These are phyloP conservation scores for Magnaporthiopsis rhizophila DNA, from an alignment of 2,329 filamentous ascomycete genomes.

Conservation along the genomic window DNA sequence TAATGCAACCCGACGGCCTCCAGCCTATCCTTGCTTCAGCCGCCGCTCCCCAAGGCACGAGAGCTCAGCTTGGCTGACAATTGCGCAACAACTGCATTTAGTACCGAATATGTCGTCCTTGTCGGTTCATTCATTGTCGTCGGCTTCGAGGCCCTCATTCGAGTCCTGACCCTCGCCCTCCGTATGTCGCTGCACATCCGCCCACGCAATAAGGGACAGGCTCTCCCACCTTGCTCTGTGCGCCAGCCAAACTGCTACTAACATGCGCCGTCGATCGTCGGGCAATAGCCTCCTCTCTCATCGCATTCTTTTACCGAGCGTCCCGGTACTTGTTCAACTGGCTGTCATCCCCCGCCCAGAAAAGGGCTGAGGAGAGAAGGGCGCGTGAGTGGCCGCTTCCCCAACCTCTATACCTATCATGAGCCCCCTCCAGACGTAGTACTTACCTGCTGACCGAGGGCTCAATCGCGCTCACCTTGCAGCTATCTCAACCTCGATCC, in stretches of 20 bases:
- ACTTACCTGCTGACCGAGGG: background rate
- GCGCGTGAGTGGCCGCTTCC: conserved; percentile 38
- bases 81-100: conserved; percentile 23
- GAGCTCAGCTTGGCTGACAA: conserved; percentile 2
- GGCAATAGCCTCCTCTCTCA: conserved; percentile 61
- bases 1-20: background rate
- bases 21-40: background rate
- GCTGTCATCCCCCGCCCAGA: conserved; percentile 62
- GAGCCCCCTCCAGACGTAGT: conserved; percentile 30
- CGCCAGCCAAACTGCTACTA: too few relatives aligned
- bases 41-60: too few relatives aligned
- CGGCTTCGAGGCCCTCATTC: conserved; percentile 71
- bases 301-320: conserved; percentile 72
- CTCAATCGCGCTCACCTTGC: conserved; percentile 43
- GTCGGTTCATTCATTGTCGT: conserved; percentile 78
- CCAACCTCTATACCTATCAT: background rate
- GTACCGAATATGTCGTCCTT: conserved; percentile 81
- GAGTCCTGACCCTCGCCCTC: conserved; percentile 79
- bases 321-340: conserved; percentile 78
- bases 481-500: conserved; percentile 68
- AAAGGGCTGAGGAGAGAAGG: conserved; percentile 58
- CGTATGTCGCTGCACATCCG: conserved; percentile 44
- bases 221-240: too few relatives aligned
- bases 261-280: too few relatives aligned
- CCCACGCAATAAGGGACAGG: background rate